phyloP scores from a whole-genome alignment of 257 asterid genomes.

The Plantago elongata region DNA sequence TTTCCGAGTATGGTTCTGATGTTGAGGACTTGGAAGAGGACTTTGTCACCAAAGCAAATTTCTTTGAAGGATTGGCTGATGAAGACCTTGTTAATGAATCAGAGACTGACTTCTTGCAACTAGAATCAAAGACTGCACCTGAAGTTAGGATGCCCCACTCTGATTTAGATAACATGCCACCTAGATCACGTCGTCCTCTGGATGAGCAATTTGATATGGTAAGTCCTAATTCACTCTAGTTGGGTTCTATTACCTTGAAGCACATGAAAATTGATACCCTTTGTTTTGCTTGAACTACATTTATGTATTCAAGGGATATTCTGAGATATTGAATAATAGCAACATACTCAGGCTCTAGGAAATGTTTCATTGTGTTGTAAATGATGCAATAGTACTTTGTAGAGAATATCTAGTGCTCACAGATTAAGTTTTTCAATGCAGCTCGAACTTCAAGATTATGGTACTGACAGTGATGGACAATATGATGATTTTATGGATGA shows the following conservation, averaged over 20 bases:
- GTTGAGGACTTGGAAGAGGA: constrained; percentile 89
- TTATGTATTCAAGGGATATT: neutral
- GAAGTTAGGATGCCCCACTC: constrained; percentile 11
- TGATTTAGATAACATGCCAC: constrained; percentile 27
- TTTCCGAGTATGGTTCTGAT: constrained; percentile 58
- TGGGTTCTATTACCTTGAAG: neutral
- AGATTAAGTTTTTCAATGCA: constrained; percentile 24
- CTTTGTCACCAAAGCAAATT: constrained; percentile 67
- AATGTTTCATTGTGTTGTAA: no score
- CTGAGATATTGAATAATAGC: no score
- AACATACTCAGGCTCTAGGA: no score
- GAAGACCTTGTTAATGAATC: constrained; percentile 31
- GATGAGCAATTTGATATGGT: constrained; percentile 93
- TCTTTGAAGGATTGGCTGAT: constrained; percentile 40
- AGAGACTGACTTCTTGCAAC: constrained; percentile 3
- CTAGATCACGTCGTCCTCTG: constrained; percentile 60
- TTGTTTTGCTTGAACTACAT: neutral
- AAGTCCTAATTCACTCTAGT: constrained; percentile 19
- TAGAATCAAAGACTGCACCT: neutral
- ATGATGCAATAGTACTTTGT: no score
- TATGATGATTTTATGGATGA: constrained; percentile 34
- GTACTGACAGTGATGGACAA: constrained; percentile 55
- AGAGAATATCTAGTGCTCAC: constrained; percentile 12
- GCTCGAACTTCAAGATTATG: constrained; percentile 88
- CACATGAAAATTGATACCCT: neutral